Percentiles rank a stretch among this genome's conserved stretches.
Evolutionary conservation across 2,329 filamentous ascomycete genomes (phyloP).

Genomic region (Mariannaea sp.): DNA sequence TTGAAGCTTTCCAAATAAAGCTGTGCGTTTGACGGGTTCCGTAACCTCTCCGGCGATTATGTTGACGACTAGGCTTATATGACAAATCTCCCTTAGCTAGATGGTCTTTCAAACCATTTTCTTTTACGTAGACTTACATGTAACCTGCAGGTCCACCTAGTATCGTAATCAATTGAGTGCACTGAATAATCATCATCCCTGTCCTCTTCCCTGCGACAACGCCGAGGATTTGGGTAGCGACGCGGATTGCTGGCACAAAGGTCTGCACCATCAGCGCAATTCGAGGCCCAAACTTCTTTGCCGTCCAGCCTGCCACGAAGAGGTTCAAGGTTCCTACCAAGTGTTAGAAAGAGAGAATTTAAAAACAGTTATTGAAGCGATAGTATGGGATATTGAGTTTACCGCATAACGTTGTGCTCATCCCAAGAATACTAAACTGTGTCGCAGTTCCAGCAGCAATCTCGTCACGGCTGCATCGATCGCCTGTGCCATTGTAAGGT

Average conservation of each 20-base stretch:
- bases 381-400: no score
- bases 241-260: constrained; percentile 66
- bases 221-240: constrained; percentile 67
- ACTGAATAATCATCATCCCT: constrained; percentile 72
- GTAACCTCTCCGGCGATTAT: constrained; percentile 70
- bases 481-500: constrained; percentile 51
- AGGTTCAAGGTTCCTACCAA: constrained; percentile 44
- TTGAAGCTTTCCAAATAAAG: constrained; percentile 67
- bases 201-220: constrained; percentile 63
- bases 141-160: constrained; percentile 72
- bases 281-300: constrained; percentile 69
- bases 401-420: constrained; percentile 71
- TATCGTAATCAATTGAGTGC: constrained; percentile 69
- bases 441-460: constrained; percentile 68
- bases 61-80: constrained; percentile 63
- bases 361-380: accelerated
- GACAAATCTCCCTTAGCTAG: constrained; percentile 16
- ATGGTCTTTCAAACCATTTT: accelerated
- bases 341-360: background rate
- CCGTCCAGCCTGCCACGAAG: constrained; percentile 68
- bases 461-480: constrained; percentile 63
- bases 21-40: constrained; percentile 62
- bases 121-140: constrained; percentile 45
- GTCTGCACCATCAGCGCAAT: constrained; percentile 66
- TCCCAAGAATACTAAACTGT: constrained; percentile 67